Base-by-base conservation (phyloP, 345 rosid genomes). In the Gossypium thurberi region DNA sequence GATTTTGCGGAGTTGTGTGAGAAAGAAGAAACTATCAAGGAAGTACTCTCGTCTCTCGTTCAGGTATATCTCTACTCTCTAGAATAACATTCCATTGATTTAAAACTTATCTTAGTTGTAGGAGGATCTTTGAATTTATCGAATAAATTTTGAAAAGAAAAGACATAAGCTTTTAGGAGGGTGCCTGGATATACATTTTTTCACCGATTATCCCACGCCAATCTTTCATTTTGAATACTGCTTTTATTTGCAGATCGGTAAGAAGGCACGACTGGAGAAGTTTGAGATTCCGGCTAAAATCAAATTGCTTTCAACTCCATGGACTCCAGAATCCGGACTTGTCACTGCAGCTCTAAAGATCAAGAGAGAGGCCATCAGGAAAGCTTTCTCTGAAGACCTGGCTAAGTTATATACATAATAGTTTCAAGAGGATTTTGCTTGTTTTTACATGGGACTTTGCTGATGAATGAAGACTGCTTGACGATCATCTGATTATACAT, bases 321-420 rank as follows among this genome's bases (percentile, higher is more conserved):
- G 99, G 99, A 93, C 96, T 26, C 98, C 99, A 28, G 98, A 92
- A 64, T 78, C 94, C n/a, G 98, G 99, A 9, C 83, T 95, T 33
- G 96, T 88, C 37, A 95, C 98, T 8, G 95, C 97, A 67, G 98
- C 98, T 65, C 84, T 94, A 68, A 94, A 92, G 96, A 79, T 92
- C 74, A 94, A 94, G 88, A 87, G 70, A 81, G 97, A 94, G 72
- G 82, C 81, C 51, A 81, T 92, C 50, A 91, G 86, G 78, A 91
- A 83, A 77, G 87, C 90, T 52, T 92, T 83, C 81, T 84, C 91
- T 11, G 91, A 90, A 28, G 93, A 90, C 12, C 97, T 93, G 75
- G 77, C 87, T 25, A 82, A 86, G 79, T 71, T 95, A 68, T 95
- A 95, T 77, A 78, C 84, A 61, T 82, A 76, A 58, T 85, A 57